These are phyloP conservation scores for Begonia masoniana DNA, from an alignment of 306 rosid genomes.

Conservation along the genomic window DNA sequence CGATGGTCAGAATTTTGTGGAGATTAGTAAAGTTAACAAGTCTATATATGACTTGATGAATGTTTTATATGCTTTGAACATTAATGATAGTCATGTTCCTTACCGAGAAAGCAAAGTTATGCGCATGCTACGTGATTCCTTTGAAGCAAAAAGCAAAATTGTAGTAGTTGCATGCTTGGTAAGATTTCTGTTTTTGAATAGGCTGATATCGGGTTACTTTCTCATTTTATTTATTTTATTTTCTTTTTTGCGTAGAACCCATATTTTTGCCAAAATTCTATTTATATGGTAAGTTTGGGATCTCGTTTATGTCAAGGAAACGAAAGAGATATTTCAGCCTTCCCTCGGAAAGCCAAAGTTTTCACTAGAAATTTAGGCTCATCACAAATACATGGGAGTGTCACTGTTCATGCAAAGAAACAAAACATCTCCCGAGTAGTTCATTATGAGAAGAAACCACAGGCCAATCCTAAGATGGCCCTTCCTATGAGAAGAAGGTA, in stretches of 20 bases:
- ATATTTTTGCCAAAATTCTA: constrained; percentile 66
- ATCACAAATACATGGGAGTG: constrained; percentile 33
- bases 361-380: constrained; percentile 18
- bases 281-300: constrained; percentile 58
- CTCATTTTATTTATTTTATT: neutral
- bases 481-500: constrained; percentile 55
- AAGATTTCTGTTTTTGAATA: constrained; percentile 7
- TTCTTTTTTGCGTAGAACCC: constrained; percentile 34
- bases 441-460: constrained; percentile 31
- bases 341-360: constrained; percentile 28
- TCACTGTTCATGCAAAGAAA: constrained; percentile 29
- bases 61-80: constrained; percentile 49
- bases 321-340: constrained; percentile 10
- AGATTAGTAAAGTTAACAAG: constrained; percentile 50
- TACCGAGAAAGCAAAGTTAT: constrained; percentile 86
- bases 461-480: constrained; percentile 7
- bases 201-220: neutral
- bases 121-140: constrained; percentile 73
- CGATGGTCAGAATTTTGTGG: constrained; percentile 28
- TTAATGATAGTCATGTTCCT: constrained; percentile 49
- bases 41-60: constrained; percentile 60
- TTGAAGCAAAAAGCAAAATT: constrained; percentile 46
- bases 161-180: constrained; percentile 77
- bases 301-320: constrained; percentile 49
- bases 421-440: constrained; percentile 19